These are phyloP conservation scores for Aspergillus tubingensis DNA, from an alignment of 2,329 filamentous ascomycete genomes.

Conservation along the genomic window DNA sequence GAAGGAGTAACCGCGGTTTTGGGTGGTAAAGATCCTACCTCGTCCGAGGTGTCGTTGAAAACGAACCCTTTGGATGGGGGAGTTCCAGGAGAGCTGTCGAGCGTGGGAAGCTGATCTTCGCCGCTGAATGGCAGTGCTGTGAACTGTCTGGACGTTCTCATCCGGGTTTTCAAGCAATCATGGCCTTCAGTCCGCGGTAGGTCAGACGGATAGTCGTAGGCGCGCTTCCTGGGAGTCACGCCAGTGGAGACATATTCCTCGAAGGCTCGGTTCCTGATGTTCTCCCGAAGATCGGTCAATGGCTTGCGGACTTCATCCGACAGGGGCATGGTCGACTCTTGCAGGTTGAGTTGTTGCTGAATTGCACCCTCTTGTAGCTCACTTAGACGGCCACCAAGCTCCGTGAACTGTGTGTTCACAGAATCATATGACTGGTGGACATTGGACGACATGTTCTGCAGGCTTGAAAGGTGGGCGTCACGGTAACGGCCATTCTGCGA, in stretches of 20 bases:
- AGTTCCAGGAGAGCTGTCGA: slow-evolving; percentile 29
- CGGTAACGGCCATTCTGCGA: slow-evolving; percentile 79
- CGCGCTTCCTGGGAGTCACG: slow-evolving; percentile 76
- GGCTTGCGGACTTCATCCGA: slow-evolving; percentile 64
- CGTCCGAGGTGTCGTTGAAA: slow-evolving; percentile 52
- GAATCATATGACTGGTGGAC: slow-evolving; percentile 73
- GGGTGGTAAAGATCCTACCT: slow-evolving; percentile 36
- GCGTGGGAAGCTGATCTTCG: slow-evolving; percentile 25
- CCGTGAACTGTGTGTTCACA: slow-evolving; percentile 69
- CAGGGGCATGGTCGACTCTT: slow-evolving; percentile 64
- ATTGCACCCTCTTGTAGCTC: slow-evolving; percentile 69
- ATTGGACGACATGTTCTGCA: slow-evolving; percentile 65
- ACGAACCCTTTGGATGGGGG: slow-evolving; percentile 55
- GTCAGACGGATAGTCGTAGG: slow-evolving; percentile 77
- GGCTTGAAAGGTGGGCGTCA: slow-evolving; percentile 64
- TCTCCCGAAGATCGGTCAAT: slow-evolving; percentile 68
- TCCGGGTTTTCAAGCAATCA: slow-evolving; percentile 56
- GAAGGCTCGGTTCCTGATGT: slow-evolving; percentile 65
- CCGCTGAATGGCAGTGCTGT: slow-evolving; percentile 34
- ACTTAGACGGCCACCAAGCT: slow-evolving; percentile 67
- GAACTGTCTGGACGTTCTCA: slow-evolving; percentile 47
- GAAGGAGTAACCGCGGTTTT: slow-evolving; percentile 34
- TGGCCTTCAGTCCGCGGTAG: slow-evolving; percentile 74
- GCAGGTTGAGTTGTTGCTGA: slow-evolving; percentile 59
- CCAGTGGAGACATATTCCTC: slow-evolving; percentile 84